Evolutionary conservation across 306 rosid genomes (phyloP).

Genomic region (Pterocarpus macrocarpus): DNA sequence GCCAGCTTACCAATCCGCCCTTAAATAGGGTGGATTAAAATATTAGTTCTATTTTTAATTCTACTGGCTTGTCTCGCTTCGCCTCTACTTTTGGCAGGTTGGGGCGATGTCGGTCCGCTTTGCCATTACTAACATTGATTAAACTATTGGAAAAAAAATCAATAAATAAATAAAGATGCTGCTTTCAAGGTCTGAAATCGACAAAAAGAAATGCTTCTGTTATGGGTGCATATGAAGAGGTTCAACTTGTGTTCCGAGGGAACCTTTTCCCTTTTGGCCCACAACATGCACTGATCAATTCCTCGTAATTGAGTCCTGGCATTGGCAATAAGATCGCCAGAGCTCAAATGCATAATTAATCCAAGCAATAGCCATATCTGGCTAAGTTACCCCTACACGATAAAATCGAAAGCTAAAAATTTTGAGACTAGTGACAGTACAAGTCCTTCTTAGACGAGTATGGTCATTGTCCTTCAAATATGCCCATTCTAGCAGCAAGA

Average conservation of each 20-base stretch:
- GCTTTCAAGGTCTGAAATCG: background rate
- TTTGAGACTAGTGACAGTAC: no score
- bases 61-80: no score
- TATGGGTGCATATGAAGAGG: slow-evolving; percentile 29
- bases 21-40: no score
- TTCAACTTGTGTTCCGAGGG: slow-evolving; percentile 35
- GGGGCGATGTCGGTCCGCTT: no score
- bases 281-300: background rate
- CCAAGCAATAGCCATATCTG: background rate
- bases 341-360: background rate
- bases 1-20: no score
- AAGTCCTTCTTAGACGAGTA: no score
- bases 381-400: no score
- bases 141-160: background rate
- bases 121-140: background rate
- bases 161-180: background rate
- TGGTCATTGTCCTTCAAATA: no score
- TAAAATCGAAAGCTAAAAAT: no score
- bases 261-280: slow-evolving; percentile 49
- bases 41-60: no score
- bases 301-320: slow-evolving; percentile 33
- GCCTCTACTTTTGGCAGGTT: no score
- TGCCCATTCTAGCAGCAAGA: no score
- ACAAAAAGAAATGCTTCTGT: slow-evolving; percentile 13
- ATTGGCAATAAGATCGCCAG: background rate